Conservation (phyloP, 192 early-diverging fungal species). For the Spizellomyces punctatus region DNA sequence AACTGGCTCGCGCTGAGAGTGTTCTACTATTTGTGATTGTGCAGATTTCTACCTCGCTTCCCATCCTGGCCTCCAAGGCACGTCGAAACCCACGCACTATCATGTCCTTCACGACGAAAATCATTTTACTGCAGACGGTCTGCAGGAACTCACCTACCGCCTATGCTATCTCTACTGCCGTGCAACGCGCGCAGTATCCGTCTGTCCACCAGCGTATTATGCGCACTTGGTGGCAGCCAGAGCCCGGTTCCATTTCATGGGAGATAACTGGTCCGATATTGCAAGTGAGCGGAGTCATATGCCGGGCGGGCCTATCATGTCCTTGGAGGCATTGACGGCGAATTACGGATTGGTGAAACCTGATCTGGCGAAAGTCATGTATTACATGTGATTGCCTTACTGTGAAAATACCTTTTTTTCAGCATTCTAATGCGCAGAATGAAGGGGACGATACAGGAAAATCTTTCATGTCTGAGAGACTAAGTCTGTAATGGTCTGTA, state of each 20-base stretch:
- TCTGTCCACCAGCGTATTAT: slow-evolving; percentile 87
- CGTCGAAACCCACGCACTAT: slow-evolving; percentile 87
- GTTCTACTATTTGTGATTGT: background rate
- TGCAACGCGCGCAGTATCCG: slow-evolving; percentile 84
- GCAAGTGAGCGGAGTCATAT: slow-evolving; percentile 9
- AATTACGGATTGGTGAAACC: slow-evolving; percentile 53
- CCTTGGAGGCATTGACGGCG: slow-evolving; percentile 32
- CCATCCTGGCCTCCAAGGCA: slow-evolving; percentile 89
- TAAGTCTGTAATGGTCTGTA: slow-evolving; percentile 1
- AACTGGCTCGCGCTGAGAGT: slow-evolving; percentile 24
- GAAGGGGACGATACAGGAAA: background rate
- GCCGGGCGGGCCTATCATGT: background rate
- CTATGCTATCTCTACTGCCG: slow-evolving; percentile 85
- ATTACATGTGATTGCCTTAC: slow-evolving; percentile 47
- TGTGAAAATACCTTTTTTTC: background rate
- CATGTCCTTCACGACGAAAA: slow-evolving; percentile 84
- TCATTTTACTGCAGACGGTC: slow-evolving; percentile 69
- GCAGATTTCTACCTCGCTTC: slow-evolving; percentile 69
- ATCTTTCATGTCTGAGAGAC: background rate
- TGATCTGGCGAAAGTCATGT: slow-evolving; percentile 58
- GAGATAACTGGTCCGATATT: slow-evolving; percentile 35
- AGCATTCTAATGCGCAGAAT: background rate
- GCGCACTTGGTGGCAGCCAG: slow-evolving; percentile 83
- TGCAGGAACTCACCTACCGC: slow-evolving; percentile 84
- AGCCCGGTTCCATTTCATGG: slow-evolving; percentile 72